Base-by-base conservation (phyloP, 2,329 filamentous ascomycete species). In the Blastomyces emzantsi region DNA sequence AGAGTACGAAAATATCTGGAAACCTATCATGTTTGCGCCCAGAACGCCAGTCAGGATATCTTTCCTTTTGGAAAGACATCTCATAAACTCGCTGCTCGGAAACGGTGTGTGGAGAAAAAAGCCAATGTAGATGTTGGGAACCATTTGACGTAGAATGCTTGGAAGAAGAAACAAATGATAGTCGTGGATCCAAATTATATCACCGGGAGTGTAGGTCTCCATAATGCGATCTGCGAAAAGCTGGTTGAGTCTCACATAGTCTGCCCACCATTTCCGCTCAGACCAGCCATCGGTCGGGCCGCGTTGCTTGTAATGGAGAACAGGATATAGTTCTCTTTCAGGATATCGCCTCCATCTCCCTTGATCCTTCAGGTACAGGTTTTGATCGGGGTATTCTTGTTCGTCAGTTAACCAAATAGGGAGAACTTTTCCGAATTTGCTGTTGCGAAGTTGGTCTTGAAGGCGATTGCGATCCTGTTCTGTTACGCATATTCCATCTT, bases 301-400 rank as follows among this genome's bases (percentile, higher is more conserved):
- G 72, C 96, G 90, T 72, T 94, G 90, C 78, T 96, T 96, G 82
- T 97, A 97, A 77, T 97, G 93, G 74, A 97, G 92, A 11, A 97
- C 83, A 0, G 90, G 92, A 78, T 96, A 97, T 36, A 97, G 82
- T 70, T 96, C 90, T 72, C 92, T 87, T 78, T 97, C 92, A 19
- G 92, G 91, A 75, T 94, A 97, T 51, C 89, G 85, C 67, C 92
- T 85, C 93, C 94, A 97, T 67, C 92, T 83, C 41, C 82, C 81
- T 78, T 97, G 92, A 70, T 96, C 90, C 69, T 88, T 90, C 67
- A 97, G 80, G 47, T 84, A 80, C 61, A 92, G 84, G 49, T 80
- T 79, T 45, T 90, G 89, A 45, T 89, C 83, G 0, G 85, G 81
- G 7, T 84, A 82, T 67, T 93, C 89, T 25, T 83, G 80, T 68